Evolutionary conservation across 805 yeast genomes (phyloP).

Genomic region (Candida silvatica): DNA sequence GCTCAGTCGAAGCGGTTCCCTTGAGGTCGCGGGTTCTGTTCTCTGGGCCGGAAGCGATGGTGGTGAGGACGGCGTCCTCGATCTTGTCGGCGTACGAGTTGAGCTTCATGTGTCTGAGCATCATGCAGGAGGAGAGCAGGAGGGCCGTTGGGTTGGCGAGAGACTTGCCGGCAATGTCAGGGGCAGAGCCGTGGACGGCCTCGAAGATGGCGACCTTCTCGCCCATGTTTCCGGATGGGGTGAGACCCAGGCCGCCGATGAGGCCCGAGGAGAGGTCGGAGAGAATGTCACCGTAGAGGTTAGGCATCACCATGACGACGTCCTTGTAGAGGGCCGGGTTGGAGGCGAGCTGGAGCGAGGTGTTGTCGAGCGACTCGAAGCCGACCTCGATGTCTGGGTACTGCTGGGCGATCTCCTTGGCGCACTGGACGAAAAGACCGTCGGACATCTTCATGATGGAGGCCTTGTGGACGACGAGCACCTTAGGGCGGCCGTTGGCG

Average conservation of each 20-base stretch:
- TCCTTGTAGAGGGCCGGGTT: slow-evolving; percentile 84
- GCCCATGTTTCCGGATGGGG: slow-evolving; percentile 99
- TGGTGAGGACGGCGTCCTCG: slow-evolving; percentile 76
- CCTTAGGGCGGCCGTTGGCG: slow-evolving; percentile 78
- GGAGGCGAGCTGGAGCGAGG: slow-evolving; percentile 81
- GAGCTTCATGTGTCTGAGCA: slow-evolving; percentile 98
- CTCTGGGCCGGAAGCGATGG: slow-evolving; percentile 93
- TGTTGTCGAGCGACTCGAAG: slow-evolving; percentile 90
- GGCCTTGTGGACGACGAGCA: slow-evolving; percentile 95
- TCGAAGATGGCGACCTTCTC: slow-evolving; percentile 95
- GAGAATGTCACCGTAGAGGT: slow-evolving; percentile 98
- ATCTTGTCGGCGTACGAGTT: slow-evolving; percentile 73
- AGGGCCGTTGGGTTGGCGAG: slow-evolving; percentile 98
- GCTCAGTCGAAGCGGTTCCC: slow-evolving; percentile 83
- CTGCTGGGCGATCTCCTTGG: slow-evolving; percentile 81
- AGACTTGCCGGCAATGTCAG: slow-evolving; percentile 98
- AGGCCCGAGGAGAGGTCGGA: slow-evolving; percentile 96
- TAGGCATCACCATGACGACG: slow-evolving; percentile 94
- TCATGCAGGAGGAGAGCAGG: slow-evolving; percentile 93
- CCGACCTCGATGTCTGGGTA: slow-evolving; percentile 83
- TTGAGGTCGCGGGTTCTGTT: slow-evolving; percentile 95
- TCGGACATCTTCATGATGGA: slow-evolving; percentile 97
- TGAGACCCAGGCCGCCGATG: slow-evolving; percentile 97
- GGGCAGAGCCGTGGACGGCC: slow-evolving; percentile 99
- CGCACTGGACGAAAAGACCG: slow-evolving; percentile 91